phyloP scores from a whole-genome alignment of 495 filamentous ascomycete species.

The Penicillium flavigenum region DNA sequence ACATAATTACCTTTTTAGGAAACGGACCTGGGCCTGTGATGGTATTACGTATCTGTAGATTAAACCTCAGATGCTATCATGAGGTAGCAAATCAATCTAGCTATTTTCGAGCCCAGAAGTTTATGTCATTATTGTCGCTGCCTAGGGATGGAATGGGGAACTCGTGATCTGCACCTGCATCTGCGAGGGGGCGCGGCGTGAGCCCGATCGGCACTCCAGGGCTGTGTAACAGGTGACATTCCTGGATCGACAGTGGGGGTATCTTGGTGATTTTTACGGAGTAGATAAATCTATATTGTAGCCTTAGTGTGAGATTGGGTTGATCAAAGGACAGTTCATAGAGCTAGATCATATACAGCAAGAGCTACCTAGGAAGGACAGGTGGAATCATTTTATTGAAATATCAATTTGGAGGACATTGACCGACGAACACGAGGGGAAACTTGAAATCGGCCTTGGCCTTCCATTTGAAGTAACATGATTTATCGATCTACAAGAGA shows the following conservation, averaged over 20 bases:
- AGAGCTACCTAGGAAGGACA: neutral
- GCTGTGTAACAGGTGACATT: constrained; percentile 9
- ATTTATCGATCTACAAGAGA: neutral
- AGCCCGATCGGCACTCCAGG: neutral
- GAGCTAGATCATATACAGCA: neutral
- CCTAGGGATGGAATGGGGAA: neutral
- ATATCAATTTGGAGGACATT: neutral
- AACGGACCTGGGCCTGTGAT: neutral
- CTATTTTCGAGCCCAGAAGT: neutral
- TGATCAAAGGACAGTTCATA: neutral
- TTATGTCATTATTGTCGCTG: neutral
- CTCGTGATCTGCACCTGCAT: neutral
- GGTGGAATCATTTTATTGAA: neutral
- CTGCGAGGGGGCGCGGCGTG: constrained; percentile 4
- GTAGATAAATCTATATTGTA: neutral
- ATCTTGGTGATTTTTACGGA: neutral
- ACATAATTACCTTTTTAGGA: neutral
- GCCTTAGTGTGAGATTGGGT: neutral
- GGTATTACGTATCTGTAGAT: neutral
- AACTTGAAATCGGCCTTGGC: neutral
- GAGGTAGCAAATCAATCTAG: neutral
- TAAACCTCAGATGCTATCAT: neutral
- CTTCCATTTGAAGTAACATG: neutral
- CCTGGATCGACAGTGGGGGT: neutral
- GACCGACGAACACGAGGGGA: neutral